Evolutionary conservation across 345 rosid genomes (phyloP).

Genomic region (Eucalyptus curtisii): DNA sequence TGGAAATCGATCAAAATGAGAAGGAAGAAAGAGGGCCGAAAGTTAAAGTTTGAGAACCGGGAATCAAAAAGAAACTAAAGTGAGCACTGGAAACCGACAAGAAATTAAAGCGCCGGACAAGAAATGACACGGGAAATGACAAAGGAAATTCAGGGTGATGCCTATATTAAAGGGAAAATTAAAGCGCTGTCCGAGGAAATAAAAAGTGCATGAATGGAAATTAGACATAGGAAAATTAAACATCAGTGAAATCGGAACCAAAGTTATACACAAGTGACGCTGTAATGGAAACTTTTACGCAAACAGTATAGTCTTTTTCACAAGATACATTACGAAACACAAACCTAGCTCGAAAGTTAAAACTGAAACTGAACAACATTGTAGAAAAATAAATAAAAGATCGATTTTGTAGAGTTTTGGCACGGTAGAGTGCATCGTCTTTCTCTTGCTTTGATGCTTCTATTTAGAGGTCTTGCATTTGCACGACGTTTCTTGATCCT

Average conservation of each 20-base stretch:
- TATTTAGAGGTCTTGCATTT: neutral
- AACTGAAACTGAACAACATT: neutral
- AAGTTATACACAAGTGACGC: neutral
- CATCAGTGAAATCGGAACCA: neutral
- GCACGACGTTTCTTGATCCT: neutral
- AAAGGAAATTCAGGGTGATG: neutral
- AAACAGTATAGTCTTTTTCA: neutral
- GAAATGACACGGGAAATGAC: neutral
- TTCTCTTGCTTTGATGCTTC: neutral
- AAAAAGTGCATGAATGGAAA: fast-evolving
- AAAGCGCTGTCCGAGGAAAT: neutral
- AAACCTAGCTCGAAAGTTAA: neutral
- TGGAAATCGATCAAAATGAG: neutral
- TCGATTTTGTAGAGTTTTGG: neutral
- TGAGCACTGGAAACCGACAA: neutral
- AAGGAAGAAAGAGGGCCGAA: neutral
- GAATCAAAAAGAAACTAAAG: neutral
- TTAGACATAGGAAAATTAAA: neutral
- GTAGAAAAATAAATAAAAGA: neutral
- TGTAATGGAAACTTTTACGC: fast-evolving
- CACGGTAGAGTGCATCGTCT: neutral
- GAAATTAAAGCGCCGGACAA: neutral
- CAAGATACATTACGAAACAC: neutral
- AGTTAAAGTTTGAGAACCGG: neutral
- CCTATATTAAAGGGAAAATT: neutral